A percentile compares a stretch with the other conserved stretches of the same genome.
Conservation (phyloP, 2,329 filamentous ascomycete species). For the Phyllosticta ampelicida region DNA sequence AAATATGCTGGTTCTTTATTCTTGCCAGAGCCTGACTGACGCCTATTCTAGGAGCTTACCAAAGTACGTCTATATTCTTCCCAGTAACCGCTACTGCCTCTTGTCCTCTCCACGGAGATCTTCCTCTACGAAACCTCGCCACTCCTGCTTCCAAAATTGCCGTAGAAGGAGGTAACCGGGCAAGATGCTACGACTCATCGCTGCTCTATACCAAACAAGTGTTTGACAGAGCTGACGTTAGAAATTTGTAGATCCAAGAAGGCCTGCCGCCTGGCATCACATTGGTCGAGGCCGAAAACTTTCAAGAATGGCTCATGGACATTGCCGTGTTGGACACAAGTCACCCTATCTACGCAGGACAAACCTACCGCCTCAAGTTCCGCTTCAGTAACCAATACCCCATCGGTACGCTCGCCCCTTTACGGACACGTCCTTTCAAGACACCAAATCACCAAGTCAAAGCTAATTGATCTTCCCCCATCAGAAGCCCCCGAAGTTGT, state of each 20-base stretch:
- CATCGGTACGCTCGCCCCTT: conserved; percentile 54
- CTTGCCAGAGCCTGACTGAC: not conserved
- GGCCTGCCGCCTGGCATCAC: conserved; percentile 58
- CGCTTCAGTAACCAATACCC: conserved; percentile 76
- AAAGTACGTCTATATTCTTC: conserved; percentile 14
- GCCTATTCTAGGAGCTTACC: conserved; percentile 8
- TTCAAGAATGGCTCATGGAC: conserved; percentile 86
- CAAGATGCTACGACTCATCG: not conserved
- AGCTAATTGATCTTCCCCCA: not conserved
- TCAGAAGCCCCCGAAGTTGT: conserved; percentile 89
- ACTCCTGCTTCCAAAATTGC: not conserved
- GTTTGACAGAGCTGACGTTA: not conserved
- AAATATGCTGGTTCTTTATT: not conserved
- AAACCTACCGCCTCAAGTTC: conserved; percentile 80
- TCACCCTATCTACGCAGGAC: conserved; percentile 75
- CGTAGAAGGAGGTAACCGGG: not conserved
- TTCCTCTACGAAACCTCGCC: not conserved
- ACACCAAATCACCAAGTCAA: not conserved
- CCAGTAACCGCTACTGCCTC: not conserved
- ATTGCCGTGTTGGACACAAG: conserved; percentile 78
- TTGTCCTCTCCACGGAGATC: not conserved
- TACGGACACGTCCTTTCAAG: not conserved
- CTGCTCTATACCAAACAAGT: not conserved
- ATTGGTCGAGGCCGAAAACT: conserved; percentile 69
- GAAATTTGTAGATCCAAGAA: conserved; percentile 39